Conservation (phyloP, 495 filamentous ascomycete genomes). For the Sabuloglossum arenarium region DNA sequence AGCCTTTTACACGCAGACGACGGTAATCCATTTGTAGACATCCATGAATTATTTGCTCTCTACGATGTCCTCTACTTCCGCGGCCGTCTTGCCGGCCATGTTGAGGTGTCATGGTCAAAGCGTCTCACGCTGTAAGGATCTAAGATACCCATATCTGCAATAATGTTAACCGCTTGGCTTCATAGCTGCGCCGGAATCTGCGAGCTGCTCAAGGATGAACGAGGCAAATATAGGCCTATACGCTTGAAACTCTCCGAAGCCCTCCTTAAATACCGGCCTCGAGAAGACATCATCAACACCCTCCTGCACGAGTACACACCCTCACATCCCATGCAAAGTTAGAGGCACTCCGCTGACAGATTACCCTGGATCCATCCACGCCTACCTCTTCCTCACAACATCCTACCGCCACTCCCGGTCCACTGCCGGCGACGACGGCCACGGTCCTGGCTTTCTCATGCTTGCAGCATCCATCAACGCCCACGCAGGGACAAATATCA, state of each 20-base stretch:
- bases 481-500: constrained; percentile 14
- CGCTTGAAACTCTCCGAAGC: constrained; percentile 17
- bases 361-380: constrained; percentile 12
- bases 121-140: constrained; percentile 12
- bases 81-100: constrained; percentile 11
- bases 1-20: constrained; percentile 9
- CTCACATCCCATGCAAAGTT: neutral
- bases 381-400: constrained; percentile 19
- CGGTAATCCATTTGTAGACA: constrained; percentile 13
- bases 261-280: constrained; percentile 17
- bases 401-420: constrained; percentile 14
- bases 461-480: constrained; percentile 17
- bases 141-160: too few species aligned
- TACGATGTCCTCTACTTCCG: constrained; percentile 18
- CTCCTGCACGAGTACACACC: constrained; percentile 14
- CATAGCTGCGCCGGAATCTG: constrained; percentile 18
- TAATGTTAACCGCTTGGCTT: neutral
- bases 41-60: constrained; percentile 15
- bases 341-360: neutral
- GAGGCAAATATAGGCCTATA: constrained; percentile 15
- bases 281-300: constrained; percentile 16
- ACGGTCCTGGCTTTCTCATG: constrained; percentile 16
- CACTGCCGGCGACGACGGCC: constrained; percentile 14
- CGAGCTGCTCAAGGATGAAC: constrained; percentile 15
- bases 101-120: constrained; percentile 16